These are phyloP conservation scores for Eleusine coracana DNA, from an alignment of 176 grass and related monocot genomes.

Conservation along the genomic window DNA sequence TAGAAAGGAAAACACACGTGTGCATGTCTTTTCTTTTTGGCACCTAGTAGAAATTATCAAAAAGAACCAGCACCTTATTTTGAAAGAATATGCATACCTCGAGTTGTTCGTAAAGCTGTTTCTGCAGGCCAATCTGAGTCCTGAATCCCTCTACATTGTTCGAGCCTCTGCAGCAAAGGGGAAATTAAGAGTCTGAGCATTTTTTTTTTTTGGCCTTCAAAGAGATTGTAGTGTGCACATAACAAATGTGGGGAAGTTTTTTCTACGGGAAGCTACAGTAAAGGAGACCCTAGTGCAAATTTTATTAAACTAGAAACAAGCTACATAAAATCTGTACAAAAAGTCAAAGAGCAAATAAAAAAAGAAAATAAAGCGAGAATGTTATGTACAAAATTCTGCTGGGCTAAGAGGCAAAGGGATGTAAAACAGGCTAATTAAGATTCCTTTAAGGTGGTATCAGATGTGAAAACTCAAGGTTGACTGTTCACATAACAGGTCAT, in stretches of 20 bases:
- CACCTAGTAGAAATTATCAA: neutral
- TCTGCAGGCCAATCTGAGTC: constrained; percentile 62
- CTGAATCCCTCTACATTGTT: constrained; percentile 45
- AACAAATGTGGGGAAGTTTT: neutral
- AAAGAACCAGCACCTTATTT: neutral
- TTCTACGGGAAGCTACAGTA: no score
- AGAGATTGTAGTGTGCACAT: neutral
- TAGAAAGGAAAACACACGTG: neutral
- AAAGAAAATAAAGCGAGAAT: no score
- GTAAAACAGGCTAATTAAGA: neutral
- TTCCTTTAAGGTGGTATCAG: neutral
- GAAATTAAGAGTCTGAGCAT: neutral
- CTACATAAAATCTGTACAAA: no score
- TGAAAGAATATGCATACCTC: constrained; percentile 48
- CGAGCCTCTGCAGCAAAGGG: constrained; percentile 38
- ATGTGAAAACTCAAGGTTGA: neutral
- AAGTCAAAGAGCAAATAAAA: no score
- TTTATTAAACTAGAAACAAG: no score
- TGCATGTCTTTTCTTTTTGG: neutral
- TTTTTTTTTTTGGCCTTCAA: neutral
- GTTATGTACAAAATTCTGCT: no score
- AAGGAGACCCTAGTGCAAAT: no score
- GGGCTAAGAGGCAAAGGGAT: neutral
- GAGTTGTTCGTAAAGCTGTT: constrained; percentile 71
- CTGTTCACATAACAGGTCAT: neutral